Conservation (phyloP, 805 yeast species). For the Barnettozyma sp. region DNA sequence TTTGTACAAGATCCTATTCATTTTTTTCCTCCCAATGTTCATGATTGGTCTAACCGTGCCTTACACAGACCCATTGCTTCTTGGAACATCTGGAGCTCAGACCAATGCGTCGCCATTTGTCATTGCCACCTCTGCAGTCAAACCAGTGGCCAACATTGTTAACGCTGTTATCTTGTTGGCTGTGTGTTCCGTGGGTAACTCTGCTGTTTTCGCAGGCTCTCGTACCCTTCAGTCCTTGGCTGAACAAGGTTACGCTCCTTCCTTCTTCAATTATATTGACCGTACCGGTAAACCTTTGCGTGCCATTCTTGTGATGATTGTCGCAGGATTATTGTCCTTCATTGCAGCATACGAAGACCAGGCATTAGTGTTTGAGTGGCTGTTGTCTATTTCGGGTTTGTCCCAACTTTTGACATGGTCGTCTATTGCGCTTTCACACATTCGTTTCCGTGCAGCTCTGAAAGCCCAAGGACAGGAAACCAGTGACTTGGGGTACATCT, state of each 20-base stretch:
- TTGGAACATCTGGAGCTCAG: slow-evolving; percentile 33
- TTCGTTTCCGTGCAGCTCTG: slow-evolving; percentile 54
- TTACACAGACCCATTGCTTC: slow-evolving; percentile 34
- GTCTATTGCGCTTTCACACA: slow-evolving; percentile 45
- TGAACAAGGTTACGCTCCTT: slow-evolving; percentile 56
- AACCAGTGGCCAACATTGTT: slow-evolving; percentile 53
- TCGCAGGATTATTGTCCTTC: slow-evolving; percentile 54
- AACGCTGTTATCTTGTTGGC: slow-evolving; percentile 61
- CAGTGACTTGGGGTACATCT: slow-evolving; percentile 44
- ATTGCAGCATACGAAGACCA: slow-evolving; percentile 55
- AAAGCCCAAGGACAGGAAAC: slow-evolving; percentile 41
- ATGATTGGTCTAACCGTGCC: slow-evolving; percentile 51
- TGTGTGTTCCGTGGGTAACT: slow-evolving; percentile 51
- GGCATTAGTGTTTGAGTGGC: slow-evolving; percentile 56
- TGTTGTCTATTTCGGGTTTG: slow-evolving; percentile 54
- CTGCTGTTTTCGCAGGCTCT: slow-evolving; percentile 43
- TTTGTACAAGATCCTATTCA: slow-evolving; percentile 45
- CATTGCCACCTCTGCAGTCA: slow-evolving; percentile 53
- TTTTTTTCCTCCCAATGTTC: slow-evolving; percentile 42
- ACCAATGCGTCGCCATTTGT: slow-evolving; percentile 66
- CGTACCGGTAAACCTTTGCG: slow-evolving; percentile 52
- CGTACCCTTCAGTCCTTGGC: slow-evolving; percentile 50
- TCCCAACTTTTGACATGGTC: slow-evolving; percentile 60
- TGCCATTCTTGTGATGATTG: slow-evolving; percentile 42
- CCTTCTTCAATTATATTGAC: slow-evolving; percentile 43